A percentile compares a stretch with the other conserved stretches of the same genome.
Conservation (phyloP, 2,329 filamentous ascomycete genomes). For the Botrytis cinerea region DNA sequence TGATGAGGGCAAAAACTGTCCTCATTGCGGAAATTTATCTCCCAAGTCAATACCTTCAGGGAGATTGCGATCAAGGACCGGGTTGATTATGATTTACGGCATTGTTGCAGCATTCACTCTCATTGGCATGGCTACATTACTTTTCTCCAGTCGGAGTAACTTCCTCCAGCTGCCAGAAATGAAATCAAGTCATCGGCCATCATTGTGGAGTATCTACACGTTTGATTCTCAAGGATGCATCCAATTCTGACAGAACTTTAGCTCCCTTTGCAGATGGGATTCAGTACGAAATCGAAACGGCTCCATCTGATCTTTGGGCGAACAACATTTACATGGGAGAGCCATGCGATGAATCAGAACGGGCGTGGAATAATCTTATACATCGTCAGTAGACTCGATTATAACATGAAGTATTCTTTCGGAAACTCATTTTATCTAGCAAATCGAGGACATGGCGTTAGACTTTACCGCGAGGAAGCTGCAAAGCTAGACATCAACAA, state of each 20-base stretch:
- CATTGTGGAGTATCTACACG: conserved; percentile 10
- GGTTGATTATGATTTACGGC: neutral
- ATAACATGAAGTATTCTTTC: neutral
- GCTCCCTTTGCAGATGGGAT: conserved; percentile 14
- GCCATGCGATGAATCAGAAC: conserved; percentile 20
- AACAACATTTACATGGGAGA: conserved; percentile 16
- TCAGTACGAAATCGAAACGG: neutral
- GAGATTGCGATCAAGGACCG: neutral
- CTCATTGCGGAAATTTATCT: neutral
- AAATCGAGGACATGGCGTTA: conserved; percentile 12
- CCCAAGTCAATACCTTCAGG: neutral
- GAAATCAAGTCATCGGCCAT: neutral
- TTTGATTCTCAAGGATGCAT: too few relatives aligned
- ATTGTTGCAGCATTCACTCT: neutral
- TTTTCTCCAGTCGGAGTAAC: conserved; percentile 6
- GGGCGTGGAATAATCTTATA: conserved; percentile 22
- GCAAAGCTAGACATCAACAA: conserved; percentile 15
- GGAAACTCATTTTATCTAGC: neutral
- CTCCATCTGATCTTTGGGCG: conserved; percentile 11
- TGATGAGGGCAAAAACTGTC: neutral
- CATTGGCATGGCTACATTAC: conserved; percentile 14
- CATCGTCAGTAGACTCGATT: neutral
- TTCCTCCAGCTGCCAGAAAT: neutral
- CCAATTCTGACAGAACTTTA: neutral
- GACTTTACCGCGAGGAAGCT: conserved; percentile 19